Base-by-base conservation (phyloP, 1,139 yeast species). In the Protomyces inundatus region DNA sequence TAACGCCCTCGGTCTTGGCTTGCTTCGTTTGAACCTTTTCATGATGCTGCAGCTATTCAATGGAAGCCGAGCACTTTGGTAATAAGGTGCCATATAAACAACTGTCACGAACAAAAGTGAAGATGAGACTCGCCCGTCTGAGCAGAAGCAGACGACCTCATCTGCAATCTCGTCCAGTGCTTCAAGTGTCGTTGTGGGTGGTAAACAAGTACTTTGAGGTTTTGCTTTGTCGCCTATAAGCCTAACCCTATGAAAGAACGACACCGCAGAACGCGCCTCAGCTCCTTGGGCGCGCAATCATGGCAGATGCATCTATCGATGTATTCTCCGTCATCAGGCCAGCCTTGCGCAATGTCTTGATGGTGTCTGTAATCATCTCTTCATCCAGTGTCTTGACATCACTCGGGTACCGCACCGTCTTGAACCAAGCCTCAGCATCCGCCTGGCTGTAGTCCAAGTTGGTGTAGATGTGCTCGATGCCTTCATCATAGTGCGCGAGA, bases 361-460 rank as follows among this genome's bases (percentile, higher is more conserved):
- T 66, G 6, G 93, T 87, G 68, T 84, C 84, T n/a, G 74, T 75
- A 14, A 84, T 82, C 16, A 71, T 71, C 0, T 77, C 77, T 77
- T 81, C 77, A 68, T 87, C 85, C 37, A 88, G 76, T 14, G 69
- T 68, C 1, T 82, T 80, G 6, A 84, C 80, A 42, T 81, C 74
- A 5, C 75, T 69, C 68, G 82, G 80, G 75, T 89, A 90, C 66
- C 78, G 72, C 10, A 90, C 96, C 0, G 95, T 88, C 68, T 85
- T 80, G 67, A 87, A 77, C 97, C 97, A 90, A 66, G 83, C 86
- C 23, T 77, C 74, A 10, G 96, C 95, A 74, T 90, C 97, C 62
- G 81, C 89, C 64, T 80, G 79, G 0, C 88, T 76, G 76, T 90
- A 90, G 74, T 89, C 96, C 70, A 90, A 79, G 69, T 87, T 82